phyloP scores from a whole-genome alignment of 495 filamentous ascomycete genomes.

The Xylaria sp. region DNA sequence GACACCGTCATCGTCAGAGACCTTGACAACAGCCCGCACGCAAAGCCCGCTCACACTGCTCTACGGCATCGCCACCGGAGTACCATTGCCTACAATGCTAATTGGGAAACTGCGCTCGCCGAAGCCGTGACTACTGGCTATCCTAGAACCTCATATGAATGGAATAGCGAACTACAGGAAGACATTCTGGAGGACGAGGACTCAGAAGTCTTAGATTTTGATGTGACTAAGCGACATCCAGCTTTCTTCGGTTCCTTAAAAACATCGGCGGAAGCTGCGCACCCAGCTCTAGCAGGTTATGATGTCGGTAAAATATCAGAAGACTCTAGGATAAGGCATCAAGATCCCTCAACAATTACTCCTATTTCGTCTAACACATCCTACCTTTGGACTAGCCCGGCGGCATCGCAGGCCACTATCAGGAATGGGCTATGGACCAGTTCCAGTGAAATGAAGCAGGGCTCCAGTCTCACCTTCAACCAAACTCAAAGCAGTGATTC shows the following conservation, averaged over 20 bases:
- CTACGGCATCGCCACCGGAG: conserved; percentile 29
- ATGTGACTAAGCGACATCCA: conserved; percentile 45
- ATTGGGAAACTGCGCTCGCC: conserved; percentile 46
- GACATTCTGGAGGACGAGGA: conserved; percentile 29
- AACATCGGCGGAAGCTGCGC: conserved; percentile 41
- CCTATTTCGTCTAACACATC: not conserved
- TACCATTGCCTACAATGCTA: conserved; percentile 36
- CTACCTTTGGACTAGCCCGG: conserved; percentile 10
- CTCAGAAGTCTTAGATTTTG: conserved; percentile 31
- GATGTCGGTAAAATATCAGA: not conserved
- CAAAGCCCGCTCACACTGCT: conserved; percentile 28
- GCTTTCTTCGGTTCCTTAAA: conserved; percentile 48
- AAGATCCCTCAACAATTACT: not conserved
- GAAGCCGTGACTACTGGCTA: conserved; percentile 41
- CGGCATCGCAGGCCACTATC: not conserved
- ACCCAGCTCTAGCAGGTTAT: conserved; percentile 48
- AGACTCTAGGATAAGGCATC: not conserved
- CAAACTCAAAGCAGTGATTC: not conserved
- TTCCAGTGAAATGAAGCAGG: not conserved
- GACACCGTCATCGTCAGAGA: conserved; percentile 33
- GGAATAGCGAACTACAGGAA: conserved; percentile 26
- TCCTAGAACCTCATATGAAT: conserved; percentile 24
- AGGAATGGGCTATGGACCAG: conserved; percentile 8
- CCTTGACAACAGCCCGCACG: conserved; percentile 28
- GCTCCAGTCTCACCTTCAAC: not conserved